Percentiles rank a stretch among this genome's conserved stretches.
These are phyloP conservation scores for Coprinellus micaceus DNA, from an alignment of 768 basidiomycete species.

Conservation along the genomic window DNA sequence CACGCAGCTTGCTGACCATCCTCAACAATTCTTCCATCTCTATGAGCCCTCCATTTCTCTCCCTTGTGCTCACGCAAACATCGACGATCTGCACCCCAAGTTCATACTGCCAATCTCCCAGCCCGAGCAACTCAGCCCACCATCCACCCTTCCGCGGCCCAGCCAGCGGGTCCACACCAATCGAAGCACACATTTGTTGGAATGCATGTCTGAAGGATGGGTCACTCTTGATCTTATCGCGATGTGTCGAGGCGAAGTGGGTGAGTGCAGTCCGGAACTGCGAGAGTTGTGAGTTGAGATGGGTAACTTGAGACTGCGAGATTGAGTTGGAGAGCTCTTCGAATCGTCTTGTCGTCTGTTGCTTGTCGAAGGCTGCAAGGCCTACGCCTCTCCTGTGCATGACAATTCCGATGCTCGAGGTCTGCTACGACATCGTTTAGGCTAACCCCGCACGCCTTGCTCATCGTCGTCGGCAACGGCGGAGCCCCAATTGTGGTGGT, in stretches of 20 bases:
- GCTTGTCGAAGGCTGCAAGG: constrained; percentile 85
- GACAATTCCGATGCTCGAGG: neutral
- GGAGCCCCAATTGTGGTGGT: too few relatives aligned
- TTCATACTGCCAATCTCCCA: constrained; percentile 95
- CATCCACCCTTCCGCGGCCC: constrained; percentile 83
- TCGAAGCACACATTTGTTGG: constrained; percentile 91
- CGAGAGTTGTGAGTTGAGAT: constrained; percentile 76
- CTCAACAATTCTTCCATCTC: constrained; percentile 82
- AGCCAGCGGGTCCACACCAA: constrained; percentile 92
- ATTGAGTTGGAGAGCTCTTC: constrained; percentile 76
- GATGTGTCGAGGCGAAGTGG: constrained; percentile 79
- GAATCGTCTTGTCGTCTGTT: constrained; percentile 78
- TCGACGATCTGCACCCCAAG: constrained; percentile 94
- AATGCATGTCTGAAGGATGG: constrained; percentile 89
- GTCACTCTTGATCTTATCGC: constrained; percentile 77
- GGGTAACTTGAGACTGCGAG: constrained; percentile 69
- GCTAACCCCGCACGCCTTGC: too few relatives aligned
- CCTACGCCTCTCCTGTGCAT: constrained; percentile 86
- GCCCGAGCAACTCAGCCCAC: constrained; percentile 85
- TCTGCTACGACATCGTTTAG: neutral
- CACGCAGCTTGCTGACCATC: constrained; percentile 73
- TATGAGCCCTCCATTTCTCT: constrained; percentile 89
- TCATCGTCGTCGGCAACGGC: too few relatives aligned
- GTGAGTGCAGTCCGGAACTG: constrained; percentile 80
- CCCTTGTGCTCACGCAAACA: constrained; percentile 82